Conservation (phyloP, 2,329 filamentous ascomycete genomes). For the Ophiostoma sp. region DNA sequence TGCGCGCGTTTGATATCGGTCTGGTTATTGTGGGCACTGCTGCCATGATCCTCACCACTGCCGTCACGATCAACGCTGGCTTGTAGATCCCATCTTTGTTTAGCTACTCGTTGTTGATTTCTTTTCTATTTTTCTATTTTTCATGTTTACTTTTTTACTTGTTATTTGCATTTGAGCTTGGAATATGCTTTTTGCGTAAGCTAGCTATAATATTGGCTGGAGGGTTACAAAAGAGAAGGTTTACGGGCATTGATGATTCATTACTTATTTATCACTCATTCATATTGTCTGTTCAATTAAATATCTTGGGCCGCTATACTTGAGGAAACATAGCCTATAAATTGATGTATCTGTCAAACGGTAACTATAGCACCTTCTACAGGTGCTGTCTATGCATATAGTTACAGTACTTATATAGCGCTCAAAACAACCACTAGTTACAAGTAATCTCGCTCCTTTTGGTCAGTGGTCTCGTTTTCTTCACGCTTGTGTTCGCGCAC, state of each 20-base stretch:
- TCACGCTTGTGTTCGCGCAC: neutral
- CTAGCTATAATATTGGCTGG: neutral
- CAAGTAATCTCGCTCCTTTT: neutral
- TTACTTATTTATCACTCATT: neutral
- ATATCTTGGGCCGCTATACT: neutral
- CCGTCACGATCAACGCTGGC: constrained; percentile 44
- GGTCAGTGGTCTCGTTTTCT: neutral
- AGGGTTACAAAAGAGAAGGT: neutral
- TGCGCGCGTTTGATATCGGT: constrained; percentile 46
- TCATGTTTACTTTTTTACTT: neutral
- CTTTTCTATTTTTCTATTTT: neutral
- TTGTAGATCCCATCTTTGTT: neutral
- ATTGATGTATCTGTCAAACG: too few species aligned
- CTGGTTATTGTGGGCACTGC: constrained; percentile 11
- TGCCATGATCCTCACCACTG: constrained; percentile 68
- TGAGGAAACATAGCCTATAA: too few species aligned
- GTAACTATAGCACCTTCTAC: too few species aligned
- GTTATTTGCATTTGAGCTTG: neutral
- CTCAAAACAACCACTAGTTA: neutral
- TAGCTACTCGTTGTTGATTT: neutral
- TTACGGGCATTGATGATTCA: neutral
- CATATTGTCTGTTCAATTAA: neutral
- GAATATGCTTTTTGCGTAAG: neutral
- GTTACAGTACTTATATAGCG: neutral
- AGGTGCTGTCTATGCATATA: neutral